These are phyloP conservation scores for Saksenaea oblongispora DNA, from an alignment of 371 early-diverging fungal species.

Conservation along the genomic window DNA sequence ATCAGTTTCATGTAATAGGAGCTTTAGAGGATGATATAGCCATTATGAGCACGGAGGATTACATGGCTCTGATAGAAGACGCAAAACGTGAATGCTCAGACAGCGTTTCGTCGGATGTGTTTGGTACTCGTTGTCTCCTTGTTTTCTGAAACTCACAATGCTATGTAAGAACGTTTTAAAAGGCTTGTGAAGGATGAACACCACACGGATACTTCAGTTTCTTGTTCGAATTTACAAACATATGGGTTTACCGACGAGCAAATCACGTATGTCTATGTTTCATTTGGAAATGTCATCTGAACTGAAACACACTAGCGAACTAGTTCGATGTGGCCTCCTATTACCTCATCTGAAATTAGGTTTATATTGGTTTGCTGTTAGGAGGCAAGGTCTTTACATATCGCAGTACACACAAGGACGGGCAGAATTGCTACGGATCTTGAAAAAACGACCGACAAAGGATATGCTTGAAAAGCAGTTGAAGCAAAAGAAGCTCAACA, in stretches of 20 bases:
- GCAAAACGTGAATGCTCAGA: constrained; percentile 16
- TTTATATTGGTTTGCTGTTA: constrained; percentile 28
- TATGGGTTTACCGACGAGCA: constrained; percentile 16
- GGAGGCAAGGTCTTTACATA: constrained; percentile 25
- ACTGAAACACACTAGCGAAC: constrained; percentile 4
- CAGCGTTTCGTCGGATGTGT: not conserved
- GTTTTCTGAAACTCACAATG: not conserved
- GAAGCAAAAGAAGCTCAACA: constrained; percentile 15
- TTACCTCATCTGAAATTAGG: constrained; percentile 19
- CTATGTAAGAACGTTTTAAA: constrained; percentile 18
- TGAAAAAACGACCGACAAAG: constrained; percentile 28
- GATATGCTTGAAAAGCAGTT: constrained; percentile 19
- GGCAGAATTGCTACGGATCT: constrained; percentile 21
- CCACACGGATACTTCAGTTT: constrained; percentile 11
- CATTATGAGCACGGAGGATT: constrained; percentile 29
- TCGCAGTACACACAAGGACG: constrained; percentile 22
- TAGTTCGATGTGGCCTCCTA: constrained; percentile 19
- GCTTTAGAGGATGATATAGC: constrained; percentile 35
- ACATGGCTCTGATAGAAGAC: constrained; percentile 19
- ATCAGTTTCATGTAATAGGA: constrained; percentile 14
- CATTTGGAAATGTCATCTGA: not conserved
- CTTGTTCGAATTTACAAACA: not conserved
- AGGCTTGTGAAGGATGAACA: constrained; percentile 7
- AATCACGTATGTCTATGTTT: constrained; percentile 4
- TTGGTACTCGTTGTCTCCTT: constrained; percentile 10